Percentiles rank a stretch among this genome's conserved stretches.
Evolutionary conservation across 495 filamentous ascomycete species (phyloP).

Genomic region (Aspergillus affinis): DNA sequence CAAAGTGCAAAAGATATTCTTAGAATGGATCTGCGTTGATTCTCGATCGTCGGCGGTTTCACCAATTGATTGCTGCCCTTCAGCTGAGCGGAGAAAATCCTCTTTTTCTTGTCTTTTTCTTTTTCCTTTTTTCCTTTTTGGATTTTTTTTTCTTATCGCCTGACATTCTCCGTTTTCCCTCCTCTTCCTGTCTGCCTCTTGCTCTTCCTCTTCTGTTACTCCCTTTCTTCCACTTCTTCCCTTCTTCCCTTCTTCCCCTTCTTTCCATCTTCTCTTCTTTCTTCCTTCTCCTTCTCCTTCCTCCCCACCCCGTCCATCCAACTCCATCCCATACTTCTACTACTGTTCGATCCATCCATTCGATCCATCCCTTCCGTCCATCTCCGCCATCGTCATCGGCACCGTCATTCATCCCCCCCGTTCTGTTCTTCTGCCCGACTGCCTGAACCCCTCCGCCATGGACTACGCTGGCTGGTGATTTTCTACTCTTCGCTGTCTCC

Average conservation of each 20-base stretch:
- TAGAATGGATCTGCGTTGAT: background rate
- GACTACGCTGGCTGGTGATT: slow-evolving; percentile 23
- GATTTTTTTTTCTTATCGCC: slow-evolving; percentile 4
- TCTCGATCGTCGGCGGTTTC: slow-evolving; percentile 1
- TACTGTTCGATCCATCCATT: too few relatives aligned
- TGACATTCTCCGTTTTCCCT: slow-evolving; percentile 3
- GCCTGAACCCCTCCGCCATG: slow-evolving; percentile 20
- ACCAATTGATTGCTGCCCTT: slow-evolving; percentile 3
- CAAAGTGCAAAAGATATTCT: too few relatives aligned
- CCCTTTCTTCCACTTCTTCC: background rate
- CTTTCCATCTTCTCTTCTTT: slow-evolving; percentile 1
- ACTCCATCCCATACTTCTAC: too few relatives aligned
- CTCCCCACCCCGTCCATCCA: background rate
- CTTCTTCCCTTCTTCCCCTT: slow-evolving; percentile 3
- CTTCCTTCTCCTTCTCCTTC: slow-evolving; percentile 7
- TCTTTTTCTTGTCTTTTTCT: slow-evolving; percentile 1
- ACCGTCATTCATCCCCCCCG: slow-evolving; percentile 6
- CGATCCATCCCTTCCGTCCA: too few relatives aligned
- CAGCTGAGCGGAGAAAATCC: background rate
- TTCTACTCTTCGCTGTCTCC: slow-evolving; percentile 3
- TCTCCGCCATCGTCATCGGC: slow-evolving; percentile 8
- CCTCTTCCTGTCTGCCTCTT: background rate
- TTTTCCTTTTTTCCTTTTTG: slow-evolving; percentile 8
- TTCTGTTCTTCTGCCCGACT: slow-evolving; percentile 5
- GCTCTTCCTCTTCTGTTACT: slow-evolving; percentile 6